Evolutionary conservation across 805 yeast genomes (phyloP), one percentile per base, ranked within the genome.

Genomic region (Candida yuanshanica): DNA sequence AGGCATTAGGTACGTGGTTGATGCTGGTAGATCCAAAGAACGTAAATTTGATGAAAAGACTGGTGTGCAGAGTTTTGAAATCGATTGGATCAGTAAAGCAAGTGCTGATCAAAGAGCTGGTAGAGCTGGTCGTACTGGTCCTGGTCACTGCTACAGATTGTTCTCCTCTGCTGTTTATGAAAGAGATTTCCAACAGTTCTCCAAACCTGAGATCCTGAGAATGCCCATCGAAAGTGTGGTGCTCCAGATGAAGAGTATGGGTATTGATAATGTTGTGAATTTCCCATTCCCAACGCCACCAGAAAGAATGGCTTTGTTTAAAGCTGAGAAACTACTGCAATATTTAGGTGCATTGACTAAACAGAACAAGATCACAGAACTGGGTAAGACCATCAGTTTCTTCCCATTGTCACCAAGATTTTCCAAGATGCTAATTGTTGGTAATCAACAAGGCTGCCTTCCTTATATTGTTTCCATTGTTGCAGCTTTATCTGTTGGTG

Each of bases 171-270:
- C 99, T 2, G 84, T 95, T 7, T 93, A 70, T 60, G 97, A 93
- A 58, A 76, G 80, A 47, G 93, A 83, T 49, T 93, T 93, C 58
- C 70, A 70, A 4, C 88, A 83, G 55, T 93, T 93, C 55, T 74
- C 93, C 10, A 71, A 70, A 41, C 98, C 99, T 0, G 99, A 93
- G 60, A 90, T 93, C 35, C 65, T 86, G 43, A 70, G 98, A 49
- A 90, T 88, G 95, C 98, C 99, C 0, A 88, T 89, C 26, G 99
- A 93, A 59, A 89, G 96, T 59, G 83, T 93, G n/a, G 95, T 93
- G 0, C 65, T 93, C 51, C 84, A 84, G 36, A 93, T 93, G 99
- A 93, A 93, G 63, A 78, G 91, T 48, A 93, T 93, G 96, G 97
- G 96, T 2, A 90, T 93, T 46, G 93, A 86, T 58, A 85, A 84